These are phyloP conservation scores for Choiromyces venosus DNA, from an alignment of 495 filamentous ascomycete genomes.

Conservation along the genomic window DNA sequence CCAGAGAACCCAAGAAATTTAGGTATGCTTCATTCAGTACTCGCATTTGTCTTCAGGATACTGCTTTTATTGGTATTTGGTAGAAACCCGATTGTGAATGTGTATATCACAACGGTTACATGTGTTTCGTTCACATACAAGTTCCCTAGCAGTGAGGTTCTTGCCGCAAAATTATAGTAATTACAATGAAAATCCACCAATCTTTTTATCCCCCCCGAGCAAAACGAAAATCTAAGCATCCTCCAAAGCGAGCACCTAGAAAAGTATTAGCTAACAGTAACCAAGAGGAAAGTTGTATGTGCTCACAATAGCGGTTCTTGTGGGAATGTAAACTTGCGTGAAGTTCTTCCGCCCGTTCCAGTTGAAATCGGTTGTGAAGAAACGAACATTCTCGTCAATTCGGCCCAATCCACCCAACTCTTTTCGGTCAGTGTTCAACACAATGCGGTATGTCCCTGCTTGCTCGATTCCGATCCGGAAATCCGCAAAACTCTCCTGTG, in stretches of 20 bases:
- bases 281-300: not conserved
- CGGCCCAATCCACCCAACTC: slow-evolving; percentile 75
- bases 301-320: slow-evolving; percentile 77
- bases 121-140: not conserved
- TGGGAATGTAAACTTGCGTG: slow-evolving; percentile 85
- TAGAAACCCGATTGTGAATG: not conserved
- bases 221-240: not conserved
- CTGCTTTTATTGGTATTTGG: not conserved
- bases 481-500: slow-evolving; percentile 70
- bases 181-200: not conserved
- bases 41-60: not conserved
- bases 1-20: not conserved
- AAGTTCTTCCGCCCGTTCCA: slow-evolving; percentile 91
- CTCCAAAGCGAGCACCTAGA: not conserved
- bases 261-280: not conserved
- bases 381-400: slow-evolving; percentile 69
- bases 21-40: not conserved
- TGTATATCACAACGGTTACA: not conserved
- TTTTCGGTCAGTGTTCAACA: slow-evolving; percentile 73
- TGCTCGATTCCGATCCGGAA: slow-evolving; percentile 85
- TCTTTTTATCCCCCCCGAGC: not conserved
- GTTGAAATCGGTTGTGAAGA: slow-evolving; percentile 79
- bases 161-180: slow-evolving; percentile 2
- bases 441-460: slow-evolving; percentile 78
- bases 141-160: not conserved